Conservation (phyloP, 306 rosid species). For the Cyamopsis tetragonoloba region DNA sequence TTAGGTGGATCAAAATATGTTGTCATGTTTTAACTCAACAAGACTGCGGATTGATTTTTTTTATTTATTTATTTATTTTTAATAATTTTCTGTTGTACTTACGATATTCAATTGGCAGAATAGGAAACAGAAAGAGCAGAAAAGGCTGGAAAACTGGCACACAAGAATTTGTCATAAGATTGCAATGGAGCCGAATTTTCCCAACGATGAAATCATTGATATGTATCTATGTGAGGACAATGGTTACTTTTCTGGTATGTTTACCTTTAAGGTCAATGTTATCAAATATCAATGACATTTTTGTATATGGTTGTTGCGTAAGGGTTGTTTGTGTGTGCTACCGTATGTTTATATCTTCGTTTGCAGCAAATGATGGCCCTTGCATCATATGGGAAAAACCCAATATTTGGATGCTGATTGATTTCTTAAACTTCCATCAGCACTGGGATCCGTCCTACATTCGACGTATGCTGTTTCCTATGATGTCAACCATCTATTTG, state of each 20-base stretch:
- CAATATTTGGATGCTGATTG: slow-evolving; percentile 54
- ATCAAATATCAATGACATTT: background rate
- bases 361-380: slow-evolving; percentile 53
- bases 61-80: background rate
- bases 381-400: slow-evolving; percentile 58
- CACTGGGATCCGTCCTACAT: slow-evolving; percentile 72
- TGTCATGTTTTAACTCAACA: background rate
- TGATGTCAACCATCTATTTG: slow-evolving; percentile 76
- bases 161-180: slow-evolving; percentile 62
- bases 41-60: background rate
- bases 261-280: slow-evolving; percentile 2
- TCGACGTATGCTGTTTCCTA: slow-evolving; percentile 63
- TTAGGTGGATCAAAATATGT: background rate
- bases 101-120: slow-evolving; percentile 43
- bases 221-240: slow-evolving; percentile 64
- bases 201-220: slow-evolving; percentile 57
- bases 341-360: background rate
- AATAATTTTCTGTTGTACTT: background rate
- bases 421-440: slow-evolving; percentile 67
- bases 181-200: slow-evolving; percentile 62
- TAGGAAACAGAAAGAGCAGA: slow-evolving; percentile 57
- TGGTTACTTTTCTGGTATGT: slow-evolving; percentile 56
- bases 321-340: background rate
- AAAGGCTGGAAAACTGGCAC: slow-evolving; percentile 58
- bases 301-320: background rate